phyloP scores from a whole-genome alignment of 176 grass and related monocot species.

The Ensete glaucum region DNA sequence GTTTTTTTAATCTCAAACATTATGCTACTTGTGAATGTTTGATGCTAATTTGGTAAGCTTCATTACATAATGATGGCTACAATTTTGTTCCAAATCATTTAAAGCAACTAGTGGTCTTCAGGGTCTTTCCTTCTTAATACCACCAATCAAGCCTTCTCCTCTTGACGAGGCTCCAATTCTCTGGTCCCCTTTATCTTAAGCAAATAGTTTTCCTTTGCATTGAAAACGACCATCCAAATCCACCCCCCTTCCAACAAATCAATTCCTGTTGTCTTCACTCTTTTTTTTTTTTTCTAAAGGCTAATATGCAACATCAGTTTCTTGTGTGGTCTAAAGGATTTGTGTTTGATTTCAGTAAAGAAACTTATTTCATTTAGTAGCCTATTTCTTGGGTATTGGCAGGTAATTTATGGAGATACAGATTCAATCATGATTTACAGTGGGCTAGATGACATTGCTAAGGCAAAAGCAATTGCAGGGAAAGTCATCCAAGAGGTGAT shows the following conservation, averaged over 20 bases:
- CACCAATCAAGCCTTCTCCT: neutral
- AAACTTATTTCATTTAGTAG: neutral
- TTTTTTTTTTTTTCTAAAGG: neutral
- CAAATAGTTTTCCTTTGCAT: too few species aligned
- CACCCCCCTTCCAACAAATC: neutral
- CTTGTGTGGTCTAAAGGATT: too few species aligned
- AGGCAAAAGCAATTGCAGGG: conserved; percentile 76
- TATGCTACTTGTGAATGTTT: neutral
- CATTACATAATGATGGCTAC: neutral
- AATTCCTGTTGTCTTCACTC: neutral
- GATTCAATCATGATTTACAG: conserved; percentile 99
- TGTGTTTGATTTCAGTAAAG: too few species aligned
- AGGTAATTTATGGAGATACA: conserved; percentile 98
- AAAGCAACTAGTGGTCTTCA: conserved; percentile 9
- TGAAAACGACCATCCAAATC: neutral
- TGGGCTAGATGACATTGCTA: conserved; percentile 83
- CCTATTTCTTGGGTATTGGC: conserved; percentile 24
- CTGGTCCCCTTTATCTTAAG: too few species aligned
- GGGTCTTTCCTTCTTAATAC: neutral
- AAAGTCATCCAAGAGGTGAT: conserved; percentile 94
- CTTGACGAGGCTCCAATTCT: neutral
- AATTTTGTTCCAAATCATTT: neutral
- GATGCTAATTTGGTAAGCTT: neutral
- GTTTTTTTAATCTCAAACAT: conserved; percentile 6
- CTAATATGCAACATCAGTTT: too few species aligned